Percentiles rank a stretch among this genome's conserved stretches.
These are phyloP conservation scores for Fraxinus sp. DNA, from an alignment of 305 asterid genomes.

Conservation along the genomic window DNA sequence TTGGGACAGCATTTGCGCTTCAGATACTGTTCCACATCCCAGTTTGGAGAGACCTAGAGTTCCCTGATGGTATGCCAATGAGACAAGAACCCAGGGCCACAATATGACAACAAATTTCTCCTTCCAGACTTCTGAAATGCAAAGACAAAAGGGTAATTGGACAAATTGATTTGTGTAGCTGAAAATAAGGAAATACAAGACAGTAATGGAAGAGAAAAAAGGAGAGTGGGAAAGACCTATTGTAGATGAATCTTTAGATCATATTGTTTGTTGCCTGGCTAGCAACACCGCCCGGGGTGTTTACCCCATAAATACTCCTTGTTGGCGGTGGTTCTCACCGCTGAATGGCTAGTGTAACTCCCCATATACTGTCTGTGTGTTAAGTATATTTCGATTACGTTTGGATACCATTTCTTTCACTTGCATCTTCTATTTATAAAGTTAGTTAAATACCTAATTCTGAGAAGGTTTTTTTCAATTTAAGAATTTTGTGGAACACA, in stretches of 20 bases:
- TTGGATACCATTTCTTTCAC: neutral
- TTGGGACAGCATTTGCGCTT: constrained; percentile 89
- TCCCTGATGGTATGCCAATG: constrained; percentile 7
- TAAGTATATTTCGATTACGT: neutral
- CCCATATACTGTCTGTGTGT: neutral
- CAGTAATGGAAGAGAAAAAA: neutral
- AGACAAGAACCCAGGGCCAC: neutral
- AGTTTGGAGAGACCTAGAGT: constrained; percentile 79
- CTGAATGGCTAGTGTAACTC: neutral
- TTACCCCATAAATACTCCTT: neutral
- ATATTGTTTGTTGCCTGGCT: neutral
- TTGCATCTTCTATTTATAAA: neutral
- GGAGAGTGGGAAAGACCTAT: neutral
- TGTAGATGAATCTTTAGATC: neutral
- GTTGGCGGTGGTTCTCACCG: neutral
- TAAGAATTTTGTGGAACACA: neutral
- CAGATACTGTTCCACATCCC: constrained; percentile 75
- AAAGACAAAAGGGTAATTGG: neutral
- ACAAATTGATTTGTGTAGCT: neutral
- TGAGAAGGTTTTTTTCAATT: neutral
- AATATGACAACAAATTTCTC: neutral
- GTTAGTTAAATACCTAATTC: neutral
- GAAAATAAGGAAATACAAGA: neutral
- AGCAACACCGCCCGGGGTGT: neutral
- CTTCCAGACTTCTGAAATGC: neutral